These are phyloP conservation scores for Polychytrium aggregatum DNA, from an alignment of 192 early-diverging fungal genomes.

Conservation along the genomic window DNA sequence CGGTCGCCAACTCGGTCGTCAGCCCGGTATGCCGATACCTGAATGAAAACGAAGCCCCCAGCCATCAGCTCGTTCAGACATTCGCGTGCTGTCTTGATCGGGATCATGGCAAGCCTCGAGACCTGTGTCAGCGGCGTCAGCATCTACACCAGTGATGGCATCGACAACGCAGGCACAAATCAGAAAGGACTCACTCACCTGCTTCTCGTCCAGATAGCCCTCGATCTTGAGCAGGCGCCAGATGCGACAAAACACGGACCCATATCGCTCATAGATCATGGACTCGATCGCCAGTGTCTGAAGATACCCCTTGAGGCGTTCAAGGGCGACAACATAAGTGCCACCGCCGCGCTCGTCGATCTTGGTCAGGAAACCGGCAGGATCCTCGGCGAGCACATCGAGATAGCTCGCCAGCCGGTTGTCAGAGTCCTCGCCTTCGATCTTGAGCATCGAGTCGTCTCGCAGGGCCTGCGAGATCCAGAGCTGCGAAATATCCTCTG, in stretches of 20 bases:
- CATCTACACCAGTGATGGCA: no score
- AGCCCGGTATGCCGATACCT: slow-evolving; percentile 12
- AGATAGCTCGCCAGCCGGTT: slow-evolving; percentile 23
- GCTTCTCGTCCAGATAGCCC: slow-evolving; percentile 29
- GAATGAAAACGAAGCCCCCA: slow-evolving; percentile 28
- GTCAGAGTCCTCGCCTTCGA: slow-evolving; percentile 6
- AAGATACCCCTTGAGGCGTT: slow-evolving; percentile 2
- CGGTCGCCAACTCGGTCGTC: neutral
- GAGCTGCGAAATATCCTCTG: no score
- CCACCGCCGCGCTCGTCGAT: slow-evolving; percentile 26
- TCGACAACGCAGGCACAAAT: no score
- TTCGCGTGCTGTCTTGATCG: slow-evolving; percentile 27
- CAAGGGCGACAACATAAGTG: slow-evolving; percentile 17
- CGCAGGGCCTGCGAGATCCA: no score
- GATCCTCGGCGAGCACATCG: slow-evolving; percentile 19
- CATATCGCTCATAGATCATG: slow-evolving; percentile 23
- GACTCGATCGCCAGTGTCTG: slow-evolving; percentile 15
- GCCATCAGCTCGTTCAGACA: slow-evolving; percentile 20
- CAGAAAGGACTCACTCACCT: slow-evolving; percentile 6
- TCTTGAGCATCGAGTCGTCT: neutral
- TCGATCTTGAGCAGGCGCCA: slow-evolving; percentile 25
- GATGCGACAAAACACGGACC: slow-evolving; percentile 20
- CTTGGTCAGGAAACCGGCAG: slow-evolving; percentile 20
- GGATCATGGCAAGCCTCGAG: slow-evolving; percentile 27
- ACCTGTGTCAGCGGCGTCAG: slow-evolving; percentile 11